Evolutionary conservation across 306 rosid genomes (phyloP).

Genomic region (Trifolium subterraneum): DNA sequence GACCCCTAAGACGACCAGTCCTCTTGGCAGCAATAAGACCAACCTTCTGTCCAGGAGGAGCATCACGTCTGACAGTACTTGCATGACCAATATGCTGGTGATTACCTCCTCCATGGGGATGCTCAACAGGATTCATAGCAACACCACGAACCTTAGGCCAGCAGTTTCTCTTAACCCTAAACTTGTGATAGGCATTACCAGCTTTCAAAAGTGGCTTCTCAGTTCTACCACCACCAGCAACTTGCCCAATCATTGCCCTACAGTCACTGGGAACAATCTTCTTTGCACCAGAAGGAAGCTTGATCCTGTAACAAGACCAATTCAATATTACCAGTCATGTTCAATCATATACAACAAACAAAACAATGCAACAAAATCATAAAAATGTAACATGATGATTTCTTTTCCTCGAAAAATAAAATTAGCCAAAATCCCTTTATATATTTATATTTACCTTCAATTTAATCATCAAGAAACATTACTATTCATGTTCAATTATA

Average conservation of each 20-base stretch:
- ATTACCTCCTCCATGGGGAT: conserved; percentile 64
- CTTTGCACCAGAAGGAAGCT: conserved; percentile 43
- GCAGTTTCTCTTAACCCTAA: conserved; percentile 58
- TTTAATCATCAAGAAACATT: too few species aligned
- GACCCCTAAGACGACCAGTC: conserved; percentile 55
- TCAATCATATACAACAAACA: background rate
- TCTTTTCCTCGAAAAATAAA: background rate
- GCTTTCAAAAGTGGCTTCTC: conserved; percentile 57
- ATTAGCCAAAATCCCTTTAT: background rate
- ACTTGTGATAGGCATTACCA: conserved; percentile 59
- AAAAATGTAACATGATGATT: background rate
- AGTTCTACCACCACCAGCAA: conserved; percentile 58
- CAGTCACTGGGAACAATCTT: conserved; percentile 55
- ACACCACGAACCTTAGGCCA: conserved; percentile 68
- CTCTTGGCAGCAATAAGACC: conserved; percentile 58
- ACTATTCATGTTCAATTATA: too few species aligned
- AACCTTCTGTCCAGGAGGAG: conserved; percentile 58
- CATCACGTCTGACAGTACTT: conserved; percentile 54
- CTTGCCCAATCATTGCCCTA: conserved; percentile 58
- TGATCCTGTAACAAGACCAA: conserved; percentile 34
- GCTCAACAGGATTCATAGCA: conserved; percentile 62
- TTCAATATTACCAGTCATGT: background rate
- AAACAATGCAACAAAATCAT: background rate
- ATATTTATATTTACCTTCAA: too few species aligned
- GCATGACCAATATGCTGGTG: conserved; percentile 61